These are phyloP conservation scores for Neodidymelliopsis sp. DNA, from an alignment of 2,329 filamentous ascomycete genomes.

Conservation along the genomic window DNA sequence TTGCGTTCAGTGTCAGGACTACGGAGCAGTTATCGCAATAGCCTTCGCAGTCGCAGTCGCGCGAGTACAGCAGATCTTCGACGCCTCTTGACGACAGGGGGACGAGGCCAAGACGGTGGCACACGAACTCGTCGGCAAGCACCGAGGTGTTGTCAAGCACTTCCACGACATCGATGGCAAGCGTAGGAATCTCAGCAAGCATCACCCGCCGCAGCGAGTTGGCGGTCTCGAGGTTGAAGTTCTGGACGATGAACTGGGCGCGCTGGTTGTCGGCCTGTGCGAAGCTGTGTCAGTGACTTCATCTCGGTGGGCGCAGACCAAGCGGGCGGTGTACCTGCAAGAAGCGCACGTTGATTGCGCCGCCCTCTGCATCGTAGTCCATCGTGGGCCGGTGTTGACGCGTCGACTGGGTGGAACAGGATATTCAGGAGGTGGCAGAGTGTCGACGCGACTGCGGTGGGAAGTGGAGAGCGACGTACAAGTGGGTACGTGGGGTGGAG, in stretches of 20 bases:
- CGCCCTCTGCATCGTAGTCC: constrained; percentile 60
- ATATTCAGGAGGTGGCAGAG: constrained; percentile 18
- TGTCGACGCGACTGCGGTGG: constrained; percentile 27
- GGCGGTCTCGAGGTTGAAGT: constrained; percentile 88
- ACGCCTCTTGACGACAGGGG: constrained; percentile 86
- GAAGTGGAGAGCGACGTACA: constrained; percentile 27
- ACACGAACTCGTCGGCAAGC: constrained; percentile 93
- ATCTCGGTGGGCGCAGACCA: constrained; percentile 18
- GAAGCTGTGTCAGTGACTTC: constrained; percentile 30
- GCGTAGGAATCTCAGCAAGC: constrained; percentile 90
- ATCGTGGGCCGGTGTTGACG: constrained; percentile 44
- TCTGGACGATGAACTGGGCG: constrained; percentile 90
- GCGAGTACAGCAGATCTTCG: constrained; percentile 81
- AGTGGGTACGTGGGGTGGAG: constrained; percentile 23
- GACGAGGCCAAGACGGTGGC: constrained; percentile 88
- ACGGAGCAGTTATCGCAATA: constrained; percentile 94
- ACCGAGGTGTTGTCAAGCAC: constrained; percentile 95
- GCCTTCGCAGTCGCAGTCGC: constrained; percentile 96
- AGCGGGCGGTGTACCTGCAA: constrained; percentile 43
- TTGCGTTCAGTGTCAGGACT: constrained; percentile 81
- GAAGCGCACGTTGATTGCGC: constrained; percentile 51
- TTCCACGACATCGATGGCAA: constrained; percentile 94
- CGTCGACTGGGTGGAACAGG: constrained; percentile 19
- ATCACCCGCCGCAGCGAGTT: constrained; percentile 92
- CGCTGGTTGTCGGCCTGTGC: constrained; percentile 76